A percentile compares a stretch with the other conserved stretches of the same genome.
phyloP scores from a whole-genome alignment of 108 stramenopile genomes.

The Cyclotella atomus region DNA sequence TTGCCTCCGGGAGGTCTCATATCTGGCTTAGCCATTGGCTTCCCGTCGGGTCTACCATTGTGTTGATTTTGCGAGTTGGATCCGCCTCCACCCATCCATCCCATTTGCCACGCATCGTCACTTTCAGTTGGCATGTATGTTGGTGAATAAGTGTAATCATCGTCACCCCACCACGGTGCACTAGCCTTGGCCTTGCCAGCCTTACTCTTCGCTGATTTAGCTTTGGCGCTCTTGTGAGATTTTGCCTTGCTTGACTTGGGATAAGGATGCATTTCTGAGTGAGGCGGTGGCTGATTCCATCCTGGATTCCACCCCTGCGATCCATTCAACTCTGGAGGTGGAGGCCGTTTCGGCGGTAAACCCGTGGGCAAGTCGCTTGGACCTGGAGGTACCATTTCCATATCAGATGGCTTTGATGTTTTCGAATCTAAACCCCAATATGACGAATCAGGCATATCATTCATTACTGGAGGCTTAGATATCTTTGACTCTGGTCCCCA shows the following conservation, averaged over 20 bases:
- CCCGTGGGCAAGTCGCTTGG: too few species aligned
- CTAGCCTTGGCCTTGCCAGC: conserved; percentile 22
- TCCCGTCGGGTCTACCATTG: background rate
- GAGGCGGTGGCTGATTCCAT: too few species aligned
- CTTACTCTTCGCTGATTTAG: conserved; percentile 22
- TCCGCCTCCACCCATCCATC: background rate
- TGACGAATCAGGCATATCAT: background rate
- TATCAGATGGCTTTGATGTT: background rate
- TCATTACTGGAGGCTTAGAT: background rate
- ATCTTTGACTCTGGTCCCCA: background rate
- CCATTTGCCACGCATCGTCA: background rate
- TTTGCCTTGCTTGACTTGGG: conserved; percentile 1
- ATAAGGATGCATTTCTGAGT: background rate
- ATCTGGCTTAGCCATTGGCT: background rate
- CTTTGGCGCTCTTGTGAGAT: background rate
- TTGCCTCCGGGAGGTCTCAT: background rate
- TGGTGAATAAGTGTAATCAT: conserved; percentile 1
- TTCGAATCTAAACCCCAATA: background rate
- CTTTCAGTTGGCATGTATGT: conserved; percentile 8
- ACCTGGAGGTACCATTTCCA: background rate
- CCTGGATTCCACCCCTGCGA: background rate
- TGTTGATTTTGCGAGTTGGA: background rate
- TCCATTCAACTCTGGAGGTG: conserved; percentile 4
- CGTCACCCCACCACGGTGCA: background rate
- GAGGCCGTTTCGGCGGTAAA: conserved; percentile 6